phyloP scores from a whole-genome alignment of 371 early-diverging fungal species.

The Mucor mucedo region DNA sequence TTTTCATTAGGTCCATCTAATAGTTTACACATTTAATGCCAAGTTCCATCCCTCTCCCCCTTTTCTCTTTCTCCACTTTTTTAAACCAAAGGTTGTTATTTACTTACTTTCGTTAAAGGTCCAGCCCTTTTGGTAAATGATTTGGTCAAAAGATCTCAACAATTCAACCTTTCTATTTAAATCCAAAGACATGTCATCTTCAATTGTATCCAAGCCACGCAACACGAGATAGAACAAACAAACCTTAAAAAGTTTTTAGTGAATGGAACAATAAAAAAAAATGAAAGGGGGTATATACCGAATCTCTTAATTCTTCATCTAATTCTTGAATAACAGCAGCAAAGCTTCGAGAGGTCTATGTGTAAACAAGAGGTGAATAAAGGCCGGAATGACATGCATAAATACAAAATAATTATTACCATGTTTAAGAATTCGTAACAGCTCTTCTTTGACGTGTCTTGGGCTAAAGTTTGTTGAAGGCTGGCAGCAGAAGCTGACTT shows the following conservation, averaged over 20 bases:
- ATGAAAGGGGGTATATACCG: slow-evolving; percentile 42
- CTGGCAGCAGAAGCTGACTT: slow-evolving; percentile 57
- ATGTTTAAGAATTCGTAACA: slow-evolving; percentile 91
- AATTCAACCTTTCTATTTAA: slow-evolving; percentile 77
- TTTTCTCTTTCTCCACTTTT: neutral
- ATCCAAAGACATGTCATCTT: slow-evolving; percentile 95
- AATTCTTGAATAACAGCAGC: slow-evolving; percentile 94
- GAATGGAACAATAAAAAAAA: neutral
- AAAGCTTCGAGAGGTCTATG: slow-evolving; percentile 91
- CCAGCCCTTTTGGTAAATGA: slow-evolving; percentile 85
- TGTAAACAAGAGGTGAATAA: neutral
- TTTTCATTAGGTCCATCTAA: slow-evolving; percentile 90
- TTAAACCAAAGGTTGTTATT: neutral
- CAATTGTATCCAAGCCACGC: slow-evolving; percentile 96
- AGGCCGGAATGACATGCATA: slow-evolving; percentile 4
- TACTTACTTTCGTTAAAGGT: slow-evolving; percentile 78
- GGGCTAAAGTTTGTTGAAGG: slow-evolving; percentile 53
- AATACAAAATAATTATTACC: slow-evolving; percentile 25
- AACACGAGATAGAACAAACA: slow-evolving; percentile 94
- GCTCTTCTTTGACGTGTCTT: slow-evolving; percentile 63
- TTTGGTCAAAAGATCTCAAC: slow-evolving; percentile 80
- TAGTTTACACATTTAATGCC: neutral
- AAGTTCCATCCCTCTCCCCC: neutral
- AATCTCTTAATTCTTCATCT: slow-evolving; percentile 85
- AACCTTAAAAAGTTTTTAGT: slow-evolving; percentile 40